These are phyloP conservation scores for Penicillium soppii DNA, from an alignment of 495 filamentous ascomycete genomes.

Conservation along the genomic window DNA sequence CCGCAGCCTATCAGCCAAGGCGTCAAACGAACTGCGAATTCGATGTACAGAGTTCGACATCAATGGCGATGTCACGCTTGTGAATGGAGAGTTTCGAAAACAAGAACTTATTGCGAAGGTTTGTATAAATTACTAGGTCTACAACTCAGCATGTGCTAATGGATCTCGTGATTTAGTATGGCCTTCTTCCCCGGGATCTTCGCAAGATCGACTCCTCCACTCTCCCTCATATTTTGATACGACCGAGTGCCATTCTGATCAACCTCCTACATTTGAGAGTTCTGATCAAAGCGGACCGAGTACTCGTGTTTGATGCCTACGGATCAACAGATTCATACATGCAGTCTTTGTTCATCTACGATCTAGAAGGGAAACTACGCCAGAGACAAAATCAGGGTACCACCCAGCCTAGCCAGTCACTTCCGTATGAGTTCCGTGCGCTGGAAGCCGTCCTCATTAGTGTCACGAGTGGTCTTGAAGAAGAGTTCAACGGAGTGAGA, in stretches of 20 bases:
- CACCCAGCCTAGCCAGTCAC: slow-evolving; percentile 42
- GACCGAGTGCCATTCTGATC: slow-evolving; percentile 89
- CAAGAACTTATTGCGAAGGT: slow-evolving; percentile 95
- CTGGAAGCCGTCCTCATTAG: slow-evolving; percentile 57
- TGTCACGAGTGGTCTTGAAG: slow-evolving; percentile 82
- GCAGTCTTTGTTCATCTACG: slow-evolving; percentile 96
- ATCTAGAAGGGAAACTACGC: slow-evolving; percentile 65
- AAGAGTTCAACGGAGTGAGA: slow-evolving; percentile 87
- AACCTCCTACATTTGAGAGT: slow-evolving; percentile 92
- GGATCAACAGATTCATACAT: slow-evolving; percentile 93
- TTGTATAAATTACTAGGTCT: slow-evolving; percentile 20
- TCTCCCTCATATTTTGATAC: slow-evolving; percentile 93
- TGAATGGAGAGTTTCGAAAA: slow-evolving; percentile 96
- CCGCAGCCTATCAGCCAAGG: slow-evolving; percentile 64
- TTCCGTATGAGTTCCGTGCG: slow-evolving; percentile 65
- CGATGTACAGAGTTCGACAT: slow-evolving; percentile 94
- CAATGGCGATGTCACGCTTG: slow-evolving; percentile 89
- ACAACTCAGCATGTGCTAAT: background rate
- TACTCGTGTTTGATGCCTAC: slow-evolving; percentile 93
- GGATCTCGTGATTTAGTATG: slow-evolving; percentile 60
- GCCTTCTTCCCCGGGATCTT: slow-evolving; percentile 90
- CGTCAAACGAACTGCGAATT: slow-evolving; percentile 75
- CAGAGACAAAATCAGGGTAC: slow-evolving; percentile 49
- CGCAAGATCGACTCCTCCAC: slow-evolving; percentile 98
- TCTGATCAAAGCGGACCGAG: slow-evolving; percentile 89